phyloP scores from a whole-genome alignment of 306 rosid species.

The Quercus gilva region DNA sequence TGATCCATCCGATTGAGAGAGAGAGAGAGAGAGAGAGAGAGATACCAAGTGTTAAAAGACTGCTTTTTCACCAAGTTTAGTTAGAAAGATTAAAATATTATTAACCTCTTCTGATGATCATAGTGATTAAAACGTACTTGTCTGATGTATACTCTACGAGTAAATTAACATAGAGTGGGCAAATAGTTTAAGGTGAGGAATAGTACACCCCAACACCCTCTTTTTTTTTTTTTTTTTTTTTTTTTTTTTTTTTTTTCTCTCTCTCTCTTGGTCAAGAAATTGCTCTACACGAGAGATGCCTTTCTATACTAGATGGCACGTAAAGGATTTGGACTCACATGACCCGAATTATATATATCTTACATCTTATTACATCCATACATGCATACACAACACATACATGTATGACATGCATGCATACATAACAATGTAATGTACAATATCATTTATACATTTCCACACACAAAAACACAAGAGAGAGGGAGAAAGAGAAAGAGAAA shows the following conservation, averaged over 20 bases:
- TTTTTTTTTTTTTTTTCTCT: no score
- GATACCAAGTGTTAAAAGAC: neutral
- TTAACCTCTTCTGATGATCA: neutral
- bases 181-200: neutral
- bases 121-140: neutral
- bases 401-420: constrained; percentile 8
- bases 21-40: neutral
- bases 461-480: neutral
- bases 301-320: constrained; percentile 27
- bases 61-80: neutral
- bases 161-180: neutral
- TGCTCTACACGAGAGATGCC: constrained; percentile 4
- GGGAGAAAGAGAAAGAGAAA: constrained; percentile 2
- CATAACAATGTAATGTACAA: constrained; percentile 11
- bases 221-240: no score
- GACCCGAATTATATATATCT: constrained; percentile 43
- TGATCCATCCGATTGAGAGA: neutral
- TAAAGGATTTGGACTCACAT: constrained; percentile 43
- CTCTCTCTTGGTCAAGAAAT: neutral
- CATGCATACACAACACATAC: constrained; percentile 40
- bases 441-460: constrained; percentile 29
- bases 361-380: constrained; percentile 32
- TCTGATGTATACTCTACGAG: neutral
- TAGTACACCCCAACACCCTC: neutral
- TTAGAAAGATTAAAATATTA: neutral